phyloP scores from a whole-genome alignment of 192 early-diverging fungal species.

The Coemansia sp. region DNA sequence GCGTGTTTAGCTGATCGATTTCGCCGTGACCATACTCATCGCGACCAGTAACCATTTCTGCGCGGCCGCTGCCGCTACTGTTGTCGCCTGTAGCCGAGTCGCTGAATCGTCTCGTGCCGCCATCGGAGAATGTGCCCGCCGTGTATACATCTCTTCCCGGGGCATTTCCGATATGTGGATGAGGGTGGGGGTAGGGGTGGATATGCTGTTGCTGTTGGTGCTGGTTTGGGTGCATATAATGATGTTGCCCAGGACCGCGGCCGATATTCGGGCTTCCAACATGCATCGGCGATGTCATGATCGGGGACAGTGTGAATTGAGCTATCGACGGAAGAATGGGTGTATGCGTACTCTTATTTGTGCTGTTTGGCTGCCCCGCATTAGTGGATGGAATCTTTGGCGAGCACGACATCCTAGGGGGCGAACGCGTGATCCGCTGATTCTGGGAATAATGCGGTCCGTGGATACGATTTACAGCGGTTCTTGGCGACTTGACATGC shows the following conservation, averaged over 20 bases:
- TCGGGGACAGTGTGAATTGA: slow-evolving; percentile 25
- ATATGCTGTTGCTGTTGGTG: slow-evolving; percentile 5
- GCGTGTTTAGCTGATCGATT: slow-evolving; percentile 21
- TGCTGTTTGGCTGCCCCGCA: background rate
- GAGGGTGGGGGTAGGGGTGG: background rate
- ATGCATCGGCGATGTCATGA: slow-evolving; percentile 20
- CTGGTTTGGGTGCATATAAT: slow-evolving; percentile 8
- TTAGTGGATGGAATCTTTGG: slow-evolving; percentile 10
- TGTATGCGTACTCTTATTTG: background rate
- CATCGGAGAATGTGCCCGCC: background rate
- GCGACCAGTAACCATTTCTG: slow-evolving; percentile 17
- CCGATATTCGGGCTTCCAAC: slow-evolving; percentile 12
- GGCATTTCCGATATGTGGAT: background rate
- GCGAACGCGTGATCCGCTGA: slow-evolving; percentile 29
- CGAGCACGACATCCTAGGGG: slow-evolving; percentile 24
- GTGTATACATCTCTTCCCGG: slow-evolving; percentile 17
- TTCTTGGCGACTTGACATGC: slow-evolving; percentile 1
- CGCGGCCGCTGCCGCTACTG: slow-evolving; percentile 12
- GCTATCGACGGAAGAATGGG: slow-evolving; percentile 23
- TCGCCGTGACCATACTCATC: slow-evolving; percentile 29
- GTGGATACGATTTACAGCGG: background rate
- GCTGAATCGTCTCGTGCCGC: slow-evolving; percentile 21
- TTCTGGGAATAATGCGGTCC: background rate
- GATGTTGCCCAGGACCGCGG: slow-evolving; percentile 2
- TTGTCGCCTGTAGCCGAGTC: slow-evolving; percentile 24